Conservation (phyloP, 1,284 basidiomycete genomes). For the Pseudozyma sp. region DNA sequence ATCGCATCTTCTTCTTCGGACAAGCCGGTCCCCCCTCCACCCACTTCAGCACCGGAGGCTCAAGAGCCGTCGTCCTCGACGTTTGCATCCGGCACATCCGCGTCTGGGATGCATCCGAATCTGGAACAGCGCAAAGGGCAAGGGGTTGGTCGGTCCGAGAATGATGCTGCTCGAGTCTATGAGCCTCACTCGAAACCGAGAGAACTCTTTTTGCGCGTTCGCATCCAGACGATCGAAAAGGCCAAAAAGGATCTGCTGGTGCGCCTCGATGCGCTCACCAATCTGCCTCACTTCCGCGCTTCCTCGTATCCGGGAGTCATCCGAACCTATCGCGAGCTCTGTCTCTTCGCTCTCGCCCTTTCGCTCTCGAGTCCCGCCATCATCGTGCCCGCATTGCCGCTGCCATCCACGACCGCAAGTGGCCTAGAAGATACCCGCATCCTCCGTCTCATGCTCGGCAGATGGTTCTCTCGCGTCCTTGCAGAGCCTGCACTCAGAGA, state of each 20-base stretch:
- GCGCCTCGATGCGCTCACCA: constrained; percentile 55
- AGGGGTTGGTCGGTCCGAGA: constrained; percentile 8
- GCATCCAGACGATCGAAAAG: constrained; percentile 50
- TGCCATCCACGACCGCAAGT: constrained; percentile 49
- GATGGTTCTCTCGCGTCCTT: constrained; percentile 58
- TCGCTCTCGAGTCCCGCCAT: constrained; percentile 41
- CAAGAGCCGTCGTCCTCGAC: background rate
- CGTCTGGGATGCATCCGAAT: constrained; percentile 28
- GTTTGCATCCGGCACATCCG: background rate
- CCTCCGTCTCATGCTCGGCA: constrained; percentile 49
- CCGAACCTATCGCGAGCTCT: constrained; percentile 59
- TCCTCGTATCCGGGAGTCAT: constrained; percentile 50
- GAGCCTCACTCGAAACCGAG: constrained; percentile 42
- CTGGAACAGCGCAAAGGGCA: constrained; percentile 38
- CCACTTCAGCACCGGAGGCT: background rate
- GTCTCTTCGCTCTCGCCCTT: constrained; percentile 53
- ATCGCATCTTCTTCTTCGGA: constrained; percentile 7
- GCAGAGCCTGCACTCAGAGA: constrained; percentile 48
- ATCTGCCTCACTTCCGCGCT: constrained; percentile 58
- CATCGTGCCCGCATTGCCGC: constrained; percentile 57
- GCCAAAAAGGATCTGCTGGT: constrained; percentile 53
- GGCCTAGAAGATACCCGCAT: constrained; percentile 54
- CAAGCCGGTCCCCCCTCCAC: constrained; percentile 39
- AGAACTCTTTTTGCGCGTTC: constrained; percentile 41
- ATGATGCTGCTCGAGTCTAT: constrained; percentile 29